A percentile compares a stretch with the other conserved stretches of the same genome.
These are phyloP conservation scores for Craterostigma plantagineum DNA, from an alignment of 257 asterid species.

Conservation along the genomic window DNA sequence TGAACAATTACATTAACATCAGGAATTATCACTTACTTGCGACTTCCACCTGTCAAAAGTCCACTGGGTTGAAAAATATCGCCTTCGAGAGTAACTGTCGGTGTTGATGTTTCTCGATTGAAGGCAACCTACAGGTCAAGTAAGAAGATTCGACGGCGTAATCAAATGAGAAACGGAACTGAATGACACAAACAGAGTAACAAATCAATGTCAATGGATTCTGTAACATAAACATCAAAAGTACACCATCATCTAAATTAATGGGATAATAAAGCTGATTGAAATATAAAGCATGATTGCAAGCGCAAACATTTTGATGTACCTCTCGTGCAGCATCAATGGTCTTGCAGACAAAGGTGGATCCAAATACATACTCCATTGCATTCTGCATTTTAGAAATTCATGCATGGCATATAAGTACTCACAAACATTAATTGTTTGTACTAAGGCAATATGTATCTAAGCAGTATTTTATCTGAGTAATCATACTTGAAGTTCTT, in stretches of 20 bases:
- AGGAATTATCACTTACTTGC: conserved; percentile 35
- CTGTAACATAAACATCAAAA: not conserved
- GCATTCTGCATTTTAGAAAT: conserved; percentile 48
- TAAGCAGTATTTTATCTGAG: conserved; percentile 3
- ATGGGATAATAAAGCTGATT: not conserved
- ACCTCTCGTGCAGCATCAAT: conserved; percentile 78
- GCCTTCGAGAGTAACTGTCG: conserved; percentile 75
- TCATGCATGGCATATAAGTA: conserved; percentile 10
- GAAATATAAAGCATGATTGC: not conserved
- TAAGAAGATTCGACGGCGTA: conserved; percentile 7
- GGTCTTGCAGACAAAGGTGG: conserved; percentile 92
- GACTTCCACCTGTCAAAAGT: conserved; percentile 95
- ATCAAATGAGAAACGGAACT: conserved; percentile 4
- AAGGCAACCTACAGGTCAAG: conserved; percentile 57
- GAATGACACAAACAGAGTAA: not conserved
- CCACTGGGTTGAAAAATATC: conserved; percentile 95
- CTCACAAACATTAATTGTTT: not conserved
- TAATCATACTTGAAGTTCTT: conserved; percentile 56
- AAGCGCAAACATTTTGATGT: conserved; percentile 8
- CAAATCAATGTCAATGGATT: no score
- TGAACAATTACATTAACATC: not conserved
- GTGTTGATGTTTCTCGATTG: conserved; percentile 41
- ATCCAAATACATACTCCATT: conserved; percentile 90
- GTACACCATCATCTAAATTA: not conserved
- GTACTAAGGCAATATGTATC: no score